Evolutionary conservation across 495 filamentous ascomycete species (phyloP).

Genomic region (Halenospora varia): DNA sequence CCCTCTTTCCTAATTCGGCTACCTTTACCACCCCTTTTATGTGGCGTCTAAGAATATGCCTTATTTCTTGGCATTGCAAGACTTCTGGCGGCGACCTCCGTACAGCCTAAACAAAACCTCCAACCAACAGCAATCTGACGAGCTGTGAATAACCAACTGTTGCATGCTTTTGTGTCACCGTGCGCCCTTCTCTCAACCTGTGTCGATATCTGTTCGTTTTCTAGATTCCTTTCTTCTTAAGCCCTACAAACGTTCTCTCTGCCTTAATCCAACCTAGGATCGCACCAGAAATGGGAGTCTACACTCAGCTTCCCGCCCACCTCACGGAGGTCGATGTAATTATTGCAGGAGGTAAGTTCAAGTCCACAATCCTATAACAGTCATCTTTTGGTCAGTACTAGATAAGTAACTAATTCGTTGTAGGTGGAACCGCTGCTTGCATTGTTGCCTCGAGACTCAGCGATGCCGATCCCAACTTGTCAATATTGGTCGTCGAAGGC

Average conservation of each 20-base stretch:
- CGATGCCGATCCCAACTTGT: slow-evolving; percentile 38
- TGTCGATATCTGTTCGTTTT: no score
- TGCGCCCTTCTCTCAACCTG: no score
- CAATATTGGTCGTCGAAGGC: slow-evolving; percentile 42
- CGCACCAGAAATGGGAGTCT: slow-evolving; percentile 31
- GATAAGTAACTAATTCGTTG: neutral
- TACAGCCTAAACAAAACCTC: no score
- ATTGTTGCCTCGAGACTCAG: slow-evolving; percentile 39
- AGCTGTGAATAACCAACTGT: no score
- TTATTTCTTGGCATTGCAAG: neutral
- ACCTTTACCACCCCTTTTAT: neutral
- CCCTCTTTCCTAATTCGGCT: neutral
- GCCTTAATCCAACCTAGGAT: neutral
- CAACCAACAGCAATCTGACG: no score
- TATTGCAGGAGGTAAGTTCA: slow-evolving; percentile 3
- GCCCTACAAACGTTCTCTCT: no score
- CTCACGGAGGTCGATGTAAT: slow-evolving; percentile 16
- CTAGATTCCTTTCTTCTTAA: no score
- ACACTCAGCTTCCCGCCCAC: slow-evolving; percentile 24
- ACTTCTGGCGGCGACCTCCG: neutral
- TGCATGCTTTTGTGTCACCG: no score
- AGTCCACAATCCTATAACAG: neutral
- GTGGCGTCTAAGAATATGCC: neutral
- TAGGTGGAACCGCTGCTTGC: slow-evolving; percentile 42
- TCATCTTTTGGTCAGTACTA: no score